Conservation (phyloP, 2,329 filamentous ascomycete species). For the Cytospora piceae region DNA sequence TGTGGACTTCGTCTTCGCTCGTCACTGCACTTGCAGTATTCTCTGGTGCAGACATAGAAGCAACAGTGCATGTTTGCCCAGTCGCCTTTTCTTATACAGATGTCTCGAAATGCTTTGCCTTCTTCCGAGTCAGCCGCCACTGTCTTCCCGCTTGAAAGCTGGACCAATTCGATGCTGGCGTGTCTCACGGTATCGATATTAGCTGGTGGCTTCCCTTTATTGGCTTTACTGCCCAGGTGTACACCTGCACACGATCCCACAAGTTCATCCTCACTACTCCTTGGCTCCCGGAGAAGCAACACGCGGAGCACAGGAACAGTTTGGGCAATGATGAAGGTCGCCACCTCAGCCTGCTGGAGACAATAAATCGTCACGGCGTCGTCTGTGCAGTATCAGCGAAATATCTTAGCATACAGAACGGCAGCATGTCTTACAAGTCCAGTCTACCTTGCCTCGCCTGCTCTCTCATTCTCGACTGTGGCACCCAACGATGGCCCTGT, state of each 20-base stretch:
- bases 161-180: slow-evolving; percentile 22
- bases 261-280: too few relatives aligned
- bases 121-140: slow-evolving; percentile 26
- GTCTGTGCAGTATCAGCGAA: slow-evolving; percentile 8
- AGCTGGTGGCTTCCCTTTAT: slow-evolving; percentile 1
- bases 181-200: background rate
- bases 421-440: slow-evolving; percentile 10
- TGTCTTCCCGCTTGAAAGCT: slow-evolving; percentile 19
- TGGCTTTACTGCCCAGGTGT: background rate
- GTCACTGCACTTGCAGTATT: background rate
- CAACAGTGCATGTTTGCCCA: background rate
- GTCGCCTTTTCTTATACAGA: background rate
- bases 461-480: too few relatives aligned
- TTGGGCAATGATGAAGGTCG: slow-evolving; percentile 25
- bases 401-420: background rate
- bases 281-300: slow-evolving; percentile 1
- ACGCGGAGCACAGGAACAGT: slow-evolving; percentile 21
- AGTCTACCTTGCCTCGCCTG: slow-evolving; percentile 9
- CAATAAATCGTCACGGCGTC: slow-evolving; percentile 5
- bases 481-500: too few relatives aligned
- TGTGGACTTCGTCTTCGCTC: slow-evolving; percentile 21
- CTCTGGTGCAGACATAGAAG: background rate
- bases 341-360: slow-evolving; percentile 13
- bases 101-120: slow-evolving; percentile 10
- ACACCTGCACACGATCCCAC: background rate